Evolutionary conservation across 2,329 filamentous ascomycete species (phyloP).

Genomic region (Parascedosporium putredinis): DNA sequence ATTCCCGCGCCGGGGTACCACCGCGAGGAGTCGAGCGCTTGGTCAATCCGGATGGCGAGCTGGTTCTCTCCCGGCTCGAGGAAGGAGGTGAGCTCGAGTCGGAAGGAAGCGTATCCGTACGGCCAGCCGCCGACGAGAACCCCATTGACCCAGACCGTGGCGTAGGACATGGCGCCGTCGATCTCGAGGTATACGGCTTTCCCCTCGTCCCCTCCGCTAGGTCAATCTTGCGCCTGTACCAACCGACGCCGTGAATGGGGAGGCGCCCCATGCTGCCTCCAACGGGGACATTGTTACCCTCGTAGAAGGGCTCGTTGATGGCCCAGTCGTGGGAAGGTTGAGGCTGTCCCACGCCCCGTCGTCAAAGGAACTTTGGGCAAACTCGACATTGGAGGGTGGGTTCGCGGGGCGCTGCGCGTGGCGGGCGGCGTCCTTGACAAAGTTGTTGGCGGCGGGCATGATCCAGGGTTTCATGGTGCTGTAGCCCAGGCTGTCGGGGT

Average conservation of each 20-base stretch:
- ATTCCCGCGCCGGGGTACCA: conserved; percentile 46
- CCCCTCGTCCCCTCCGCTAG: conserved; percentile 15
- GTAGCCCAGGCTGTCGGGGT: conserved; percentile 24
- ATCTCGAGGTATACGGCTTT: conserved; percentile 34
- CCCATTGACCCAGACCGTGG: conserved; percentile 40
- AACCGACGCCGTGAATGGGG: conserved; percentile 40
- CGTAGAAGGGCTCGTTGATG: conserved; percentile 33
- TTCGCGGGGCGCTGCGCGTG: conserved; percentile 22
- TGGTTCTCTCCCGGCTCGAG: conserved; percentile 25
- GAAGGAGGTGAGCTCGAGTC: conserved; percentile 37
- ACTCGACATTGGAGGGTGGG: conserved; percentile 21
- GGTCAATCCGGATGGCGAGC: conserved; percentile 41
- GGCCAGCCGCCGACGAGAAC: conserved; percentile 40
- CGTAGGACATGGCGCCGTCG: conserved; percentile 41
- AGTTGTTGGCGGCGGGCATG: conserved; percentile 29
- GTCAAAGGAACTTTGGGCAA: conserved; percentile 23
- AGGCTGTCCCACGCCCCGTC: conserved; percentile 30
- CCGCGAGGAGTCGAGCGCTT: conserved; percentile 34
- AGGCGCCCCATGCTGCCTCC: conserved; percentile 30
- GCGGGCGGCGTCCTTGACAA: conserved; percentile 20
- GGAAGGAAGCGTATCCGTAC: conserved; percentile 39
- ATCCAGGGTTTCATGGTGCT: conserved; percentile 29
- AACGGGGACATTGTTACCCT: conserved; percentile 21
- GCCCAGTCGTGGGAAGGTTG: conserved; percentile 40
- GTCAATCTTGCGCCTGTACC: conserved; percentile 31